phyloP scores from a whole-genome alignment of 2,329 filamentous ascomycete species.

The Phialophora macrospora region DNA sequence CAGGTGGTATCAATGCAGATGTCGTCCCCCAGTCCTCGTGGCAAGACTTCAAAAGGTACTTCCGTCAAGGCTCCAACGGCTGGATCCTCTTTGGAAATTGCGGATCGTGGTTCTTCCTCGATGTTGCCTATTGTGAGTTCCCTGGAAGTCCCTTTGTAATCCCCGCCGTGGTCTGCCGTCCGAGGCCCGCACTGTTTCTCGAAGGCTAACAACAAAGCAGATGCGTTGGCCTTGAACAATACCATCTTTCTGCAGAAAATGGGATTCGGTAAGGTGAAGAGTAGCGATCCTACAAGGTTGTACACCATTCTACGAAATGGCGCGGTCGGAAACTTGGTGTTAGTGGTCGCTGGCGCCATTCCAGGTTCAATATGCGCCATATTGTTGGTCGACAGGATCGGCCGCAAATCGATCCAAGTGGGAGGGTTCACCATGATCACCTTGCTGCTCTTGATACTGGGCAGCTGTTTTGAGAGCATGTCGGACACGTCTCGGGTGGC shows the following conservation, averaged over 20 bases:
- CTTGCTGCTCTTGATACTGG: slow-evolving; percentile 65
- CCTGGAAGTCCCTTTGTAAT: not conserved
- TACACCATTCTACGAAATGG: slow-evolving; percentile 74
- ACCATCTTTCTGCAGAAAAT: slow-evolving; percentile 72
- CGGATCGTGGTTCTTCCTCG: slow-evolving; percentile 82
- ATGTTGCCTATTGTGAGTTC: slow-evolving; percentile 57
- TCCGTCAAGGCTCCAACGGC: slow-evolving; percentile 70
- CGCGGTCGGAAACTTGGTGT: slow-evolving; percentile 76
- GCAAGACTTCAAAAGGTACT: slow-evolving; percentile 72
- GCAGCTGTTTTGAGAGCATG: slow-evolving; percentile 62
- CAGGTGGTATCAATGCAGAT: slow-evolving; percentile 58
- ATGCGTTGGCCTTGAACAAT: slow-evolving; percentile 75
- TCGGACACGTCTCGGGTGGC: slow-evolving; percentile 58
- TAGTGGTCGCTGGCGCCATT: slow-evolving; percentile 77
- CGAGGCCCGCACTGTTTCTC: not conserved
- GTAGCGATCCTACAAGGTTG: slow-evolving; percentile 47
- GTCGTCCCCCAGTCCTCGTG: slow-evolving; percentile 69
- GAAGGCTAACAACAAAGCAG: slow-evolving; percentile 6
- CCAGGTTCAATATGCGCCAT: slow-evolving; percentile 85
- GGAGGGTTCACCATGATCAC: slow-evolving; percentile 67
- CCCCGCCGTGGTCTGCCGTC: too few relatives aligned
- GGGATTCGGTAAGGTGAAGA: slow-evolving; percentile 67
- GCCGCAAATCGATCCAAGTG: slow-evolving; percentile 76
- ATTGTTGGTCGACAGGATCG: slow-evolving; percentile 71
- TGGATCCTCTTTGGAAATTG: slow-evolving; percentile 77